A percentile compares a stretch with the other conserved stretches of the same genome.
Evolutionary conservation across 2,329 filamentous ascomycete species (phyloP).

Genomic region (Cadophora malorum): DNA sequence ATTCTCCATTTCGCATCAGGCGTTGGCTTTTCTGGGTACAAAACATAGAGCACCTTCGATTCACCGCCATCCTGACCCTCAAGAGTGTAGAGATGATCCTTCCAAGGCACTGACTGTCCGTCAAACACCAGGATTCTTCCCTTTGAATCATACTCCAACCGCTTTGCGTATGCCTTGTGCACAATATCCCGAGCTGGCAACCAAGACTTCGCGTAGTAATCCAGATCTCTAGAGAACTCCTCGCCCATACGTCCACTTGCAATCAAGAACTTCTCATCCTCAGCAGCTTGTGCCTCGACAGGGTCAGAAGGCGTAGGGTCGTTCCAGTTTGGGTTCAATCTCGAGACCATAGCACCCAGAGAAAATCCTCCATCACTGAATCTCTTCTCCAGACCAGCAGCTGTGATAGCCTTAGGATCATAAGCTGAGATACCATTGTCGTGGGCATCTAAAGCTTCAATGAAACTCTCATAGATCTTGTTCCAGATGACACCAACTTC

Average conservation of each 20-base stretch:
- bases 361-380: constrained; percentile 85
- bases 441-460: constrained; percentile 96
- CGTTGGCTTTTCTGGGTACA: constrained; percentile 84
- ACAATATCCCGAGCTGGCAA: constrained; percentile 85
- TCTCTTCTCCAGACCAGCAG: constrained; percentile 78
- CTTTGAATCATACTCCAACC: constrained; percentile 70
- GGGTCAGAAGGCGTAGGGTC: constrained; percentile 62
- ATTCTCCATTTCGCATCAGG: constrained; percentile 89
- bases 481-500: constrained; percentile 79
- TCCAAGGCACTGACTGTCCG: constrained; percentile 85
- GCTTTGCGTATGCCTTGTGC: constrained; percentile 73
- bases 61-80: constrained; percentile 66
- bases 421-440: constrained; percentile 93
- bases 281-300: constrained; percentile 69
- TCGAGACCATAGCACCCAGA: constrained; percentile 81
- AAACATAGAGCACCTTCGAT: constrained; percentile 78
- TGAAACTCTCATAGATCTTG: constrained; percentile 91
- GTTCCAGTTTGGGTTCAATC: constrained; percentile 84
- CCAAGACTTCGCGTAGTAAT: constrained; percentile 79
- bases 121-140: constrained; percentile 85
- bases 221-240: constrained; percentile 82
- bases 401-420: constrained; percentile 71
- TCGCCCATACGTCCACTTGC: constrained; percentile 87
- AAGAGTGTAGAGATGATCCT: constrained; percentile 91
- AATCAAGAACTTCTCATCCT: constrained; percentile 79